Conservation (phyloP, 495 filamentous ascomycete species). For the Pyrenula massariospora region DNA sequence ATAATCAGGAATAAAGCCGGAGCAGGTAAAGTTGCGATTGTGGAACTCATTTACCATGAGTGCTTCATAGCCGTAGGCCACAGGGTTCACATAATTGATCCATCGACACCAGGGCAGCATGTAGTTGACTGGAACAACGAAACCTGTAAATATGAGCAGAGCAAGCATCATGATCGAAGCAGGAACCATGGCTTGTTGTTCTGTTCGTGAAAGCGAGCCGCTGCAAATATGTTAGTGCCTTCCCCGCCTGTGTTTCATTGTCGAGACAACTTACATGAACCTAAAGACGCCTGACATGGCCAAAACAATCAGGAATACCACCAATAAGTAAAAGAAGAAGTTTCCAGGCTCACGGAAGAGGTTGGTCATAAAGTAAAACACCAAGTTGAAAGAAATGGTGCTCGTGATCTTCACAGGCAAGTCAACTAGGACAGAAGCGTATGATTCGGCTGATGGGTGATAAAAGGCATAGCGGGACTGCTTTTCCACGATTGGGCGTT, state of each 20-base stretch:
- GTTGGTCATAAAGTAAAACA: slow-evolving; percentile 80
- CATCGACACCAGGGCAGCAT: slow-evolving; percentile 82
- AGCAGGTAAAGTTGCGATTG: slow-evolving; percentile 50
- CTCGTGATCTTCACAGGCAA: slow-evolving; percentile 51
- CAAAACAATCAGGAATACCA: slow-evolving; percentile 54
- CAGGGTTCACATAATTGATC: slow-evolving; percentile 78
- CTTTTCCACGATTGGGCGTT: slow-evolving; percentile 88
- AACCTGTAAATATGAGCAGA: slow-evolving; percentile 82
- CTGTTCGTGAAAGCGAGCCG: too few species aligned
- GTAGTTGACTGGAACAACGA: slow-evolving; percentile 58
- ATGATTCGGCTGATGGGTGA: slow-evolving; percentile 77
- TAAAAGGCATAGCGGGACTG: slow-evolving; percentile 85
- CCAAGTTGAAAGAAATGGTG: slow-evolving; percentile 50
- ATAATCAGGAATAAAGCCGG: slow-evolving; percentile 44
- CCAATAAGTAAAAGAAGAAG: slow-evolving; percentile 74
- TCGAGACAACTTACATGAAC: too few species aligned
- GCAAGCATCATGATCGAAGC: slow-evolving; percentile 71
- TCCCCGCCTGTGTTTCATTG: too few species aligned
- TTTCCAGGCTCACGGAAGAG: slow-evolving; percentile 62
- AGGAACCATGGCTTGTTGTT: slow-evolving; percentile 76
- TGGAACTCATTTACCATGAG: slow-evolving; percentile 88
- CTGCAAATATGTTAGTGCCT: too few species aligned
- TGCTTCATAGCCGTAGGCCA: slow-evolving; percentile 77
- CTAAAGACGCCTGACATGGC: slow-evolving; percentile 76
- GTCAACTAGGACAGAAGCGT: slow-evolving; percentile 74